Evolutionary conservation across 495 filamentous ascomycete species (phyloP), one percentile per base, ranked within the genome.

Genomic region (Penicillium mononematosum): DNA sequence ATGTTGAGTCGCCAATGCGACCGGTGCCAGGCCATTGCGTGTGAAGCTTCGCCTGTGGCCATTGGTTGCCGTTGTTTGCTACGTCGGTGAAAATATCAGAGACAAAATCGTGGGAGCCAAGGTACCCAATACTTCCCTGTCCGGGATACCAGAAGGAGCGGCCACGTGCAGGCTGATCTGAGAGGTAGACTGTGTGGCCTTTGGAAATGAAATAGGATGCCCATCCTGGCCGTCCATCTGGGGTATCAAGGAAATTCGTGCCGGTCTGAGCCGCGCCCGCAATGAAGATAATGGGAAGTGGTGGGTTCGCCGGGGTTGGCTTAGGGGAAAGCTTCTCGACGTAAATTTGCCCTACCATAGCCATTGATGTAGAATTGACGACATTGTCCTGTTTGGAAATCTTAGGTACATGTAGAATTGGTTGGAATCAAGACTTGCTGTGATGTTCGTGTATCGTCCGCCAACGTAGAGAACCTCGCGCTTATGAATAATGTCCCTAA

Each of bases 21-120:
- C 81, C 81, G 8, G 67, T 69, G 32, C 81, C 80, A 12, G 81
- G 80, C 76, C 79, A 85, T 70, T 85, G 79, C n/a, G 73, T 78
- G 51, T 83, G 80, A 20, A 73, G 62, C 31, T 62, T 52, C 17
- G 78, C 77, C 61, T 75, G 75, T 0, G 72, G 71, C 72, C 76
- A 83, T 7, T 62, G 61, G n/a, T 61, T 64, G 50, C 59, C 44
- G n/a, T 73, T 58, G 45, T 67, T 55, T 45, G 48, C 48, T 39
- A 65, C 52, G 7, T 71, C 78, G 11, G 78, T 81, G 51, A 81
- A 76, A 10, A 62, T 29, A 9, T 62, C 31, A 51, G 72, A 58
- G 58, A 77, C 34, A 4, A 53, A 11, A 22, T 69, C 51, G 25
- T 66, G 56, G 6, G 69, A 50, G 56, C 60, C 64, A 32, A 61